Base-by-base conservation (phyloP, 1,284 basidiomycete genomes). In the Apiotrichum sp. region DNA sequence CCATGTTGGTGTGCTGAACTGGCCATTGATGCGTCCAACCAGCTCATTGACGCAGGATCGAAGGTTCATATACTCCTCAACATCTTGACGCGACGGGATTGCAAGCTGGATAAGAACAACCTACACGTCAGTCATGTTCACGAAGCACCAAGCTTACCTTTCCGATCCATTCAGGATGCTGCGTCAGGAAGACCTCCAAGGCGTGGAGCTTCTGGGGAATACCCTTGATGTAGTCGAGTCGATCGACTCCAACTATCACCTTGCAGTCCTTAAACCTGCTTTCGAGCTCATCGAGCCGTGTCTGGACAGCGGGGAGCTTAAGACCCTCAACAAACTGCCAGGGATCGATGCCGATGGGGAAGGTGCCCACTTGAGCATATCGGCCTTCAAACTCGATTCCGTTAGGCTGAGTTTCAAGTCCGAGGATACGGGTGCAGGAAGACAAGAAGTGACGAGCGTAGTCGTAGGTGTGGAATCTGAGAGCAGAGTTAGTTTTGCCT, bases 401-500 rank as follows among this genome's bases (percentile, higher is more conserved):
- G 73, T 98, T 98, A 4, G 95, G 95, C 86, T 97, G 93, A 1
- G 95, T 97, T 4, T 92, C 87, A n/a, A 98, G 80, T 34, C 88
- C 89, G 29, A 98, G 85, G 64, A 98, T 95, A 48, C 96, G 88
- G 2, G 95, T 97, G 77, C 95, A 98, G 38, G 93, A 95, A 1
- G 93, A 97, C 42, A 99, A 81, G 83, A 99, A 99, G 77, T 99
- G 95, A 32, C 96, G 91, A 1, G 95, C 95, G 71, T 99, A 99
- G 78, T 98, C 96, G 76, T 97, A 99, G 1, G 96, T 99, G 79
- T 99, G 95, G 83, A 98, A 99, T 10, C 78, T 75, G 55, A 47
- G 40, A 47, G 38, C 31, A 45, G 29, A 59, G 93, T 97, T 7
- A 98, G 82, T 70, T 98, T 95, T 13, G 73, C 75, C 10, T 13